phyloP scores from a whole-genome alignment of 2,329 filamentous ascomycete species.

The Chrysoporthe deuterocubensis region DNA sequence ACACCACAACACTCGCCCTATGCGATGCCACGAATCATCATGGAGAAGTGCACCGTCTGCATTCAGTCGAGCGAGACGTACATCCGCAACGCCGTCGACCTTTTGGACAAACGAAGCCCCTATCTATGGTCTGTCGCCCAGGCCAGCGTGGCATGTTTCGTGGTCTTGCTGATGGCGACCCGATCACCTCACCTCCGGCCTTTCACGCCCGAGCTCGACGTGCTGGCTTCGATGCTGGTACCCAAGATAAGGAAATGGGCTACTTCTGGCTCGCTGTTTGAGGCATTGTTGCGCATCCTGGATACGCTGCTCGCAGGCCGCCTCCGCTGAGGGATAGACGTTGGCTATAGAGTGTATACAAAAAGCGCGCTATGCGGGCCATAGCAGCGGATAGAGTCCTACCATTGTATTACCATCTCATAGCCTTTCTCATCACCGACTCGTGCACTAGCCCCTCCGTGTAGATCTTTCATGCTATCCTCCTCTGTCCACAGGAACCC shows the following conservation, averaged over 20 bases:
- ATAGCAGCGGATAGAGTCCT: background rate
- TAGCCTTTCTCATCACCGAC: too few species aligned
- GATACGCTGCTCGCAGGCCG: slow-evolving; percentile 22
- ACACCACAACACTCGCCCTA: slow-evolving; percentile 8
- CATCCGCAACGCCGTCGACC: slow-evolving; percentile 40
- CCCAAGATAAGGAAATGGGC: slow-evolving; percentile 40
- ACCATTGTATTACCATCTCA: background rate
- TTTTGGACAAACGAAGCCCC: slow-evolving; percentile 42
- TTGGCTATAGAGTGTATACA: too few species aligned
- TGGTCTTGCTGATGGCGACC: slow-evolving; percentile 40
- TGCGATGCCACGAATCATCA: slow-evolving; percentile 34
- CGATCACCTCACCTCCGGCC: slow-evolving; percentile 36
- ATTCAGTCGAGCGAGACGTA: slow-evolving; percentile 42
- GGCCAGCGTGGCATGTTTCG: slow-evolving; percentile 40
- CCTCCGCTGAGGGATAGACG: background rate
- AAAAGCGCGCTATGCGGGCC: background rate
- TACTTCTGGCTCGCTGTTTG: slow-evolving; percentile 39
- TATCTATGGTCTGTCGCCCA: slow-evolving; percentile 45
- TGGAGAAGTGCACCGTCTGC: slow-evolving; percentile 42
- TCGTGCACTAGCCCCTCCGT: background rate
- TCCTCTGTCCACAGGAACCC: background rate
- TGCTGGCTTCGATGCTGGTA: slow-evolving; percentile 36
- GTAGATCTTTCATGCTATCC: background rate
- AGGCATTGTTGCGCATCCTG: slow-evolving; percentile 35
- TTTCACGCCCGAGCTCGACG: slow-evolving; percentile 36